Conservation (phyloP, 257 asterid species). For the Fraxinus americana region DNA sequence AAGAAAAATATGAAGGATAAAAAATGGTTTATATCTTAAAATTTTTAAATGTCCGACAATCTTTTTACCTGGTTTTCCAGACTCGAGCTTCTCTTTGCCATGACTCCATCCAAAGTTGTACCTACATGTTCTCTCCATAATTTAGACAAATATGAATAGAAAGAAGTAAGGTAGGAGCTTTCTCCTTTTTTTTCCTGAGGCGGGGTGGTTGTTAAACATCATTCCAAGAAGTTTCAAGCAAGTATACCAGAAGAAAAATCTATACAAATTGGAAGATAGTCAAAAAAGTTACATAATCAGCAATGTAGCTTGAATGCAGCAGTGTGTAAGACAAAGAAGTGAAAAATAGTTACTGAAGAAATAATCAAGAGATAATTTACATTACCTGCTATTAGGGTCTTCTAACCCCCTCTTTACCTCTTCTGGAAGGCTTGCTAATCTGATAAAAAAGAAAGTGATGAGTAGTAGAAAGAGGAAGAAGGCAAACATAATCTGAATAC, state of each 20-base stretch:
- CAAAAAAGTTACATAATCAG: neutral
- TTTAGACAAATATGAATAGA: conserved; percentile 10
- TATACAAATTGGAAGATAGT: neutral
- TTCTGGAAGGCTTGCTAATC: conserved; percentile 79
- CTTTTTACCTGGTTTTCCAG: conserved; percentile 79
- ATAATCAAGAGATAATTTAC: conserved; percentile 16
- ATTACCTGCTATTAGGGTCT: conserved; percentile 79
- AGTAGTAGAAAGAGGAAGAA: conserved; percentile 23
- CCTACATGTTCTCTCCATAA: conserved; percentile 40
- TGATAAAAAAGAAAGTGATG: conserved; percentile 32
- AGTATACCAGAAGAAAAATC: conserved; percentile 8
- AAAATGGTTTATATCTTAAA: neutral
- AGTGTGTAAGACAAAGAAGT: conserved; percentile 13
- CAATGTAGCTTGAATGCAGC: conserved; percentile 5
- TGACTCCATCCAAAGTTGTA: conserved; percentile 98
- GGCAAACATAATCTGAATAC: conserved; percentile 4
- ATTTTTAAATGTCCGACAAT: neutral
- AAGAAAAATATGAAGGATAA: neutral
- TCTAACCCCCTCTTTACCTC: conserved; percentile 64
- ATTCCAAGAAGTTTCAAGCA: conserved; percentile 13
- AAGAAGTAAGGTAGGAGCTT: neutral
- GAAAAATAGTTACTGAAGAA: neutral
- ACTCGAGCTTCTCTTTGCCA: conserved; percentile 93
- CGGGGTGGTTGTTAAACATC: conserved; percentile 4
- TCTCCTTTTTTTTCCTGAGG: neutral